A percentile compares a stretch with the other conserved stretches of the same genome.
These are phyloP conservation scores for Babesia ovata DNA, from an alignment of 169 alveolate species.

Conservation along the genomic window DNA sequence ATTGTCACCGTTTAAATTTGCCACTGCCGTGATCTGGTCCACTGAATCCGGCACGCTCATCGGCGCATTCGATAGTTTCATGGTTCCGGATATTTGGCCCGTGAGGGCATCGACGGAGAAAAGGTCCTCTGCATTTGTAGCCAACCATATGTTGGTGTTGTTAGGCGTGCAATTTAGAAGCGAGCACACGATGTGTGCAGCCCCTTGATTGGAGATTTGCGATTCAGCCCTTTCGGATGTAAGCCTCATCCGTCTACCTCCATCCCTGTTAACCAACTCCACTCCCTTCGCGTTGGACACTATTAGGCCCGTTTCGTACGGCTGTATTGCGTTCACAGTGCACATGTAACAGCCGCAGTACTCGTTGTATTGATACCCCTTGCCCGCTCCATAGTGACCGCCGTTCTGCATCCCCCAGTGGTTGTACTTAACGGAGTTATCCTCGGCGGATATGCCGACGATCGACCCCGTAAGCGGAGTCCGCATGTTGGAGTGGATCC, in stretches of 20 bases:
- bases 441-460: slow-evolving; percentile 44
- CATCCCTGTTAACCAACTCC: slow-evolving; percentile 38
- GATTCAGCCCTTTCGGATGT: slow-evolving; percentile 30
- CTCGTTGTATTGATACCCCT: neutral
- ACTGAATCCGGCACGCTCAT: neutral
- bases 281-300: slow-evolving; percentile 41
- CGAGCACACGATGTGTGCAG: slow-evolving; percentile 49
- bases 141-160: slow-evolving; percentile 17
- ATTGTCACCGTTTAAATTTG: slow-evolving; percentile 39
- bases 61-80: slow-evolving; percentile 13
- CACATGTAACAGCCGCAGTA: slow-evolving; percentile 50
- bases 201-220: slow-evolving; percentile 35
- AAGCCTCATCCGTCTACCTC: slow-evolving; percentile 40
- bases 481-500: slow-evolving; percentile 33
- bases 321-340: slow-evolving; percentile 35
- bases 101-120: slow-evolving; percentile 35
- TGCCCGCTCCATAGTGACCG: neutral
- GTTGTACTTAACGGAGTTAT: slow-evolving; percentile 45
- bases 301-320: slow-evolving; percentile 38
- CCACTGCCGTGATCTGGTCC: slow-evolving; percentile 48
- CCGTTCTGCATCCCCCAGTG: slow-evolving; percentile 18
- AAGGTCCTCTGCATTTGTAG: slow-evolving; percentile 36
- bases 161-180: slow-evolving; percentile 25
- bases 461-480: slow-evolving; percentile 56
- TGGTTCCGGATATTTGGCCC: slow-evolving; percentile 33